Conservation (phyloP, 2,329 filamentous ascomycete genomes). For the Arthrobotrys sphaeroides region DNA sequence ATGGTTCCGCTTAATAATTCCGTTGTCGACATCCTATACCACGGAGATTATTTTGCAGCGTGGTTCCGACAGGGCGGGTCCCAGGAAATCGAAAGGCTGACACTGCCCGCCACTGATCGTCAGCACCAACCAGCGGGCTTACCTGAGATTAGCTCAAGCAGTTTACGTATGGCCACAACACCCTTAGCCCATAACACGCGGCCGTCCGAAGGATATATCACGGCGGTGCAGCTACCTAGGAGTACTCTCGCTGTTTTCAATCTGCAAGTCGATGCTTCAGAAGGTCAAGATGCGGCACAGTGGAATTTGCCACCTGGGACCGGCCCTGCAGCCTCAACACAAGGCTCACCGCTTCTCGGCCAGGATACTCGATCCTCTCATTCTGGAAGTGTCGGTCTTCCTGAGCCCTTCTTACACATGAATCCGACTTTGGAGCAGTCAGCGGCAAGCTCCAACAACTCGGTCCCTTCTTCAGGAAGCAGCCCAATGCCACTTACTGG, state of each 20-base stretch:
- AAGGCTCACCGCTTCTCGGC: constrained; percentile 50
- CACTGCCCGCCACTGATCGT: constrained; percentile 51
- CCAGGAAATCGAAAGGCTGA: constrained; percentile 52
- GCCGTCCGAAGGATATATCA: constrained; percentile 45
- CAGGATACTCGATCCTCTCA: constrained; percentile 44
- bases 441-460: constrained; percentile 27
- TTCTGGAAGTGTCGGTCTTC: constrained; percentile 38
- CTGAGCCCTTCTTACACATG: constrained; percentile 46
- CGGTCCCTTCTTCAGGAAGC: constrained; percentile 33
- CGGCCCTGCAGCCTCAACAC: constrained; percentile 23
- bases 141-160: constrained; percentile 52
- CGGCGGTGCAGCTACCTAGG: constrained; percentile 45
- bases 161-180: constrained; percentile 43
- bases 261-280: constrained; percentile 48
- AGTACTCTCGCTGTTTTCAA: constrained; percentile 52
- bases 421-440: constrained; percentile 30
- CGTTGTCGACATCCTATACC: constrained; percentile 49
- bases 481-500: constrained; percentile 30
- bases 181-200: constrained; percentile 25
- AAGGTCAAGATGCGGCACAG: constrained; percentile 41
- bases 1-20: constrained; percentile 51
- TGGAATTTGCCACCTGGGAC: constrained; percentile 50
- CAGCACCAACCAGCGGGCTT: constrained; percentile 40
- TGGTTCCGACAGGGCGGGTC: constrained; percentile 51
- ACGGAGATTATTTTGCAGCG: constrained; percentile 49